These are phyloP conservation scores for Trametes hirsuta DNA, from an alignment of 1,284 basidiomycete species.

Conservation along the genomic window DNA sequence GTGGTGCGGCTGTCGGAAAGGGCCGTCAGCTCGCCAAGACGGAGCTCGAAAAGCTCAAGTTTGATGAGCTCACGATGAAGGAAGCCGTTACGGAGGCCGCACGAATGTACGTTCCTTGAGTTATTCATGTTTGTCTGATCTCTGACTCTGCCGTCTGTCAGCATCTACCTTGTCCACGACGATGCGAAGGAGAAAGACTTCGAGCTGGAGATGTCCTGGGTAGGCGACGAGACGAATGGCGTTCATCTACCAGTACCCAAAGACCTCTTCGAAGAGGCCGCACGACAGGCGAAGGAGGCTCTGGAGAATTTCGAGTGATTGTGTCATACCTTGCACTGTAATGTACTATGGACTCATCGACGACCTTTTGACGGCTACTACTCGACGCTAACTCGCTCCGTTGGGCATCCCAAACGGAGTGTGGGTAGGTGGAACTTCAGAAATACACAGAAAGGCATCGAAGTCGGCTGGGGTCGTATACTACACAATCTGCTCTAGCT, in stretches of 20 bases:
- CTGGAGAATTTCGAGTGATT: slow-evolving; percentile 86
- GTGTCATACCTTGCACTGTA: slow-evolving; percentile 26
- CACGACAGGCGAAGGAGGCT: slow-evolving; percentile 87
- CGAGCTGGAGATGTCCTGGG: slow-evolving; percentile 98
- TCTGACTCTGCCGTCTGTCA: slow-evolving; percentile 36
- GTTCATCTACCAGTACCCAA: slow-evolving; percentile 84
- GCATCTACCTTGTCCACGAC: slow-evolving; percentile 97
- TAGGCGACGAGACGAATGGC: slow-evolving; percentile 84
- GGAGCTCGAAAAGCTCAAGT: slow-evolving; percentile 94
- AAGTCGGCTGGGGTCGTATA: slow-evolving; percentile 24
- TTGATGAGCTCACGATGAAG: slow-evolving; percentile 75
- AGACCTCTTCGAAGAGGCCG: slow-evolving; percentile 85
- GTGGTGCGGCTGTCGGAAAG: slow-evolving; percentile 95
- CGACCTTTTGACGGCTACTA: slow-evolving; percentile 11
- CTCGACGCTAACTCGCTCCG: not conserved
- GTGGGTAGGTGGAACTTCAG: not conserved
- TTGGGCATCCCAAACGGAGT: not conserved
- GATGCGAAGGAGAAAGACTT: slow-evolving; percentile 98
- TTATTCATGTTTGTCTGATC: not conserved
- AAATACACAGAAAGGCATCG: slow-evolving; percentile 19
- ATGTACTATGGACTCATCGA: slow-evolving; percentile 23
- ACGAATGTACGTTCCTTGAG: slow-evolving; percentile 72
- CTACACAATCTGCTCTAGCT: slow-evolving; percentile 89
- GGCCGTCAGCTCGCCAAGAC: slow-evolving; percentile 97
- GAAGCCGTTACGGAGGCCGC: slow-evolving; percentile 95